phyloP scores from a whole-genome alignment of 805 yeast species.

The Komagataella kurtzmanii region DNA sequence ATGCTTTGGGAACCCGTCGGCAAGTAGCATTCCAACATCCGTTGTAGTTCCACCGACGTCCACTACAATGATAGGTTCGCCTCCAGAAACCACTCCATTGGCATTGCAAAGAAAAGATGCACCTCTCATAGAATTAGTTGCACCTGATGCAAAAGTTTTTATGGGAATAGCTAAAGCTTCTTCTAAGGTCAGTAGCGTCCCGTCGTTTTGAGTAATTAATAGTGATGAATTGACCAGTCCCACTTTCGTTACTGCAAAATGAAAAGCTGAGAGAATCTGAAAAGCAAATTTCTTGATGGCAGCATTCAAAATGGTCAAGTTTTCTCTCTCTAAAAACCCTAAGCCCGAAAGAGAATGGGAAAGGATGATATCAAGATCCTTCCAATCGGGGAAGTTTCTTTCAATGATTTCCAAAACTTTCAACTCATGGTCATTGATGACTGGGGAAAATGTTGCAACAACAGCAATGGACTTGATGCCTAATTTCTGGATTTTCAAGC shows the following conservation, averaged over 20 bases:
- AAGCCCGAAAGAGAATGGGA: slow-evolving; percentile 29
- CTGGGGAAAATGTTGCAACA: slow-evolving; percentile 26
- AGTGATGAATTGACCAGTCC: slow-evolving; percentile 25
- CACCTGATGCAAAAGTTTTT: slow-evolving; percentile 33
- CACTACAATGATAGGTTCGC: slow-evolving; percentile 21
- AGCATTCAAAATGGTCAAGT: slow-evolving; percentile 32
- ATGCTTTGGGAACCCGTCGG: slow-evolving; percentile 34
- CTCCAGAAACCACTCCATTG: slow-evolving; percentile 3
- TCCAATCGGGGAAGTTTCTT: slow-evolving; percentile 19
- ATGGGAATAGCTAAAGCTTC: slow-evolving; percentile 29
- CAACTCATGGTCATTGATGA: slow-evolving; percentile 23
- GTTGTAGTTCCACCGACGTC: slow-evolving; percentile 40
- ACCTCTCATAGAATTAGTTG: slow-evolving; percentile 34
- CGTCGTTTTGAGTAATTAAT: slow-evolving; percentile 30
- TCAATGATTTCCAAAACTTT: slow-evolving; percentile 19
- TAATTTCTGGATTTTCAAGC: slow-evolving; percentile 15
- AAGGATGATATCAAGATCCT: slow-evolving; percentile 14
- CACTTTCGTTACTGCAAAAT: slow-evolving; percentile 19
- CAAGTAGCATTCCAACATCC: slow-evolving; percentile 31
- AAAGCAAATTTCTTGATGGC: slow-evolving; percentile 27
- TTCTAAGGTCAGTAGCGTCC: slow-evolving; percentile 25
- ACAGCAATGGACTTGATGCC: slow-evolving; percentile 25
- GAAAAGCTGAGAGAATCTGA: slow-evolving; percentile 24
- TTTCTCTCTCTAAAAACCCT: slow-evolving; percentile 32
- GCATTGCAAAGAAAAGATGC: slow-evolving; percentile 25